Evolutionary conservation across 2,329 filamentous ascomycete species (phyloP).

Genomic region (Bipolaris gigantea): DNA sequence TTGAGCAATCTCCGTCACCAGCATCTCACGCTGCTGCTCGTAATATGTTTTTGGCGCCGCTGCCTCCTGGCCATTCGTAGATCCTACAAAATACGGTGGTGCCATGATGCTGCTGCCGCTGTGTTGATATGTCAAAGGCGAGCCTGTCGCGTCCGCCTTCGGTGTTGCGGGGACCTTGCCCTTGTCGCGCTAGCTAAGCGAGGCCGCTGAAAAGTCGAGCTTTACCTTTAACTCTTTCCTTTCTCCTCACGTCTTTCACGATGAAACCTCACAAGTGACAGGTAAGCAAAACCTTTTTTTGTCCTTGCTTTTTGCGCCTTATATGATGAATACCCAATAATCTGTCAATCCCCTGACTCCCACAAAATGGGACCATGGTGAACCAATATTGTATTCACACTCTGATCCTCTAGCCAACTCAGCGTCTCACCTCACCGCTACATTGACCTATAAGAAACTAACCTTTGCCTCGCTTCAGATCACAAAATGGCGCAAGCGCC

Average conservation of each 20-base stretch:
- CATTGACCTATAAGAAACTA: slow-evolving; percentile 20
- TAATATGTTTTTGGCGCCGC: slow-evolving; percentile 59
- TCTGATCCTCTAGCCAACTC: slow-evolving; percentile 43
- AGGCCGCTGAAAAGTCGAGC: slow-evolving; percentile 25
- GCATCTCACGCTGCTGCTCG: slow-evolving; percentile 72
- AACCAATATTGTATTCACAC: slow-evolving; percentile 48
- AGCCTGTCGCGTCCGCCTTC: slow-evolving; percentile 12
- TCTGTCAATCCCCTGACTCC: slow-evolving; percentile 84
- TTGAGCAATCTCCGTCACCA: slow-evolving; percentile 73
- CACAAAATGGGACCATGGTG: slow-evolving; percentile 53
- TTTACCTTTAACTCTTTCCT: slow-evolving; percentile 14
- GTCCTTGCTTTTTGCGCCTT: slow-evolving; percentile 3
- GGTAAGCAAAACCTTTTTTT: slow-evolving; percentile 25
- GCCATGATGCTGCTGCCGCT: slow-evolving; percentile 21
- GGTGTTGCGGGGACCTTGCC: slow-evolving; percentile 10
- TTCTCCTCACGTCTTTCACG: slow-evolving; percentile 22
- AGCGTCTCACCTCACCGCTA: slow-evolving; percentile 11
- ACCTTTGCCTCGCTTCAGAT: slow-evolving; percentile 21
- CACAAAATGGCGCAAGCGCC: slow-evolving; percentile 36
- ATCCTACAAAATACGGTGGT: slow-evolving; percentile 20
- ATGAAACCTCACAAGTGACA: slow-evolving; percentile 44
- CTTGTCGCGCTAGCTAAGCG: slow-evolving; percentile 18
- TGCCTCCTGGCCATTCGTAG: slow-evolving; percentile 20
- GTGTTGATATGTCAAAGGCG: not conserved
- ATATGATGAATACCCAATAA: slow-evolving; percentile 66